Evolutionary conservation across 2,329 filamentous ascomycete genomes (phyloP).

Genomic region (Curvularia sp.): DNA sequence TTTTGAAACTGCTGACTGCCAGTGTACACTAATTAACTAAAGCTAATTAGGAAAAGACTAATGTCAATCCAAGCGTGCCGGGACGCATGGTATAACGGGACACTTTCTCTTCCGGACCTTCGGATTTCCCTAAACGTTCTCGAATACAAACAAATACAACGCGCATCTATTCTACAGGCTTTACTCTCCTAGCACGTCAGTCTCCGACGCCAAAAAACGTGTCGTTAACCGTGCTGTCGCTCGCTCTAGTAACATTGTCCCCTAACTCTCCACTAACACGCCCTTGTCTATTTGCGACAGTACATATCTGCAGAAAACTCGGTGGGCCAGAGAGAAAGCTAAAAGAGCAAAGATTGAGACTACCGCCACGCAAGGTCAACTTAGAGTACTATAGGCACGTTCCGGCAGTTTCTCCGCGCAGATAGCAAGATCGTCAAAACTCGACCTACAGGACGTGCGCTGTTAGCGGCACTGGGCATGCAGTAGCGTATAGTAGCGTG

Average conservation of each 20-base stretch:
- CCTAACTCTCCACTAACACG: slow-evolving; percentile 11
- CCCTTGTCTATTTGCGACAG: slow-evolving; percentile 17
- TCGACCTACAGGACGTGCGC: not conserved
- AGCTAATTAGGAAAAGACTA: too few relatives aligned
- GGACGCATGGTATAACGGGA: too few relatives aligned
- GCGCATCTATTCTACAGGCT: slow-evolving; percentile 3
- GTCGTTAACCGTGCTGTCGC: slow-evolving; percentile 1
- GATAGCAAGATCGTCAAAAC: not conserved
- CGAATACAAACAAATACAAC: slow-evolving; percentile 7
- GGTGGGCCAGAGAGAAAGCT: not conserved
- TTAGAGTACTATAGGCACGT: not conserved
- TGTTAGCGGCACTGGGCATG: not conserved
- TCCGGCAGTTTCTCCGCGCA: slow-evolving; percentile 2
- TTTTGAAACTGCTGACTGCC: not conserved
- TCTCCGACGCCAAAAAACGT: not conserved
- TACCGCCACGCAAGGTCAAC: not conserved
- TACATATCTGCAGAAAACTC: slow-evolving; percentile 1
- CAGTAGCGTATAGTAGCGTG: slow-evolving; percentile 1
- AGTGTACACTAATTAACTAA: too few relatives aligned
- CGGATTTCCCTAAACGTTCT: not conserved
- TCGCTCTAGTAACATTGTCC: not conserved
- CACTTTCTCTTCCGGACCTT: too few relatives aligned
- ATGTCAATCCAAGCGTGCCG: not conserved
- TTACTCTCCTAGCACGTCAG: not conserved
- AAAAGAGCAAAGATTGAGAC: not conserved